Evolutionary conservation across 495 filamentous ascomycete species (phyloP), one percentile per base, ranked within the genome.

Genomic region (Aspergillus heteromorphus): DNA sequence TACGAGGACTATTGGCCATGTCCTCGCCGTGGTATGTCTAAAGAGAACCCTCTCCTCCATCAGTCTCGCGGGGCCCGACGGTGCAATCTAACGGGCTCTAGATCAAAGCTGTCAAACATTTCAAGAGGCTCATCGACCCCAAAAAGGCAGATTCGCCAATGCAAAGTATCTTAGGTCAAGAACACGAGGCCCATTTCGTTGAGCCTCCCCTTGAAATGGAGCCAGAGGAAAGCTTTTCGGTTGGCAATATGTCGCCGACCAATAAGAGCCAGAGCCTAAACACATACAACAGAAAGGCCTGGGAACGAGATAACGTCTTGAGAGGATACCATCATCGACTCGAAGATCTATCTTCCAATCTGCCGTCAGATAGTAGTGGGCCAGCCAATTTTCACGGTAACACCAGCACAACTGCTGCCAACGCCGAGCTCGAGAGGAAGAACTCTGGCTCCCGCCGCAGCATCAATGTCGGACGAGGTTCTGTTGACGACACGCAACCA

Each of bases 31-130:
- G 56, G 91, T 95, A 82, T 65, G 87, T 71, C 17, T n/a, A n/a
- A n/a, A n/a, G n/a, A n/a, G n/a, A 20, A 17, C 4, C 2, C 14
- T 25, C 51, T 47, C 30, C 20, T 6, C n/a, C 6, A 34, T 47
- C 18, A 14, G 29, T 1, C 27, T 45, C 29, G 45, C 17, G 3
- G 17, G 11, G 17, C 9, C 17, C 5, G 19, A 1, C 16, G 27
- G 13, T 2, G 7, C n/a, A 51, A 40, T 17, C 50, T 62, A 48
- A 58, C 49, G 29, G 13, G 14, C 25, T 25, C n/a, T 62, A 96
- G 89, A 88, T 98, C 79, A 93, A 86, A 85, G 93, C 92, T 8
- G 92, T 95, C 30, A 83, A 83, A 51, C 88, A 86, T 49, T 96
- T 97, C 70, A 96, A 95, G 60, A 73, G 76, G 18, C 63, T 88